Conservation (phyloP, 2,329 filamentous ascomycete species). For the Westerdykella ornata region DNA sequence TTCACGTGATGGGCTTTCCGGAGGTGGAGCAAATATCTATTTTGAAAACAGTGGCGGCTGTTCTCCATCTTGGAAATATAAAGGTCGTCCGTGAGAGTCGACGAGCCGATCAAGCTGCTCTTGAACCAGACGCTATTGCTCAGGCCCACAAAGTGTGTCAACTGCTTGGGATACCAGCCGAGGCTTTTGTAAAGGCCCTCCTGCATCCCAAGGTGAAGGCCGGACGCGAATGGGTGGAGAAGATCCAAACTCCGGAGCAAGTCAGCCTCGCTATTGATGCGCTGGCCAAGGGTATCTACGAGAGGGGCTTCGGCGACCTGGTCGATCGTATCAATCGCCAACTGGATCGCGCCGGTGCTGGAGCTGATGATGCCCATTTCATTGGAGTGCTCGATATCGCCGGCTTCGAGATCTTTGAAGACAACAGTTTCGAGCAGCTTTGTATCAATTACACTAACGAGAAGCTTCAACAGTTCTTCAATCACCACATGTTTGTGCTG, state of each 20-base stretch:
- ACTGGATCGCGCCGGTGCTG: slow-evolving; percentile 76
- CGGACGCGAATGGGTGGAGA: slow-evolving; percentile 96
- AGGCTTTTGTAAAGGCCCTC: slow-evolving; percentile 80
- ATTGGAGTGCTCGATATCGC: slow-evolving; percentile 98
- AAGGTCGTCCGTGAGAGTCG: slow-evolving; percentile 84
- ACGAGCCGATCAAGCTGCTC: slow-evolving; percentile 79
- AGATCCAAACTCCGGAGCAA: slow-evolving; percentile 95
- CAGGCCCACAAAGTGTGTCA: slow-evolving; percentile 74
- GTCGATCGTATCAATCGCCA: slow-evolving; percentile 88
- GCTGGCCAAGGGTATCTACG: slow-evolving; percentile 93
- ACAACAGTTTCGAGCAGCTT: slow-evolving; percentile 97
- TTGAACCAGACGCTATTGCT: slow-evolving; percentile 66
- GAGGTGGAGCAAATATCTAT: slow-evolving; percentile 78
- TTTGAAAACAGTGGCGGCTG: slow-evolving; percentile 78
- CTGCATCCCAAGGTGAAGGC: slow-evolving; percentile 93
- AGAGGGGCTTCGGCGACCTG: slow-evolving; percentile 88
- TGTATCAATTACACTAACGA: slow-evolving; percentile 99
- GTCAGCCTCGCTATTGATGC: slow-evolving; percentile 86
- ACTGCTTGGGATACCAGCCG: slow-evolving; percentile 74
- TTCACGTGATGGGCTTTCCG: slow-evolving; percentile 87
- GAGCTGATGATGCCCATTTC: slow-evolving; percentile 83
- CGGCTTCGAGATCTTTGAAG: slow-evolving; percentile 98
- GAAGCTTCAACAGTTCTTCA: slow-evolving; percentile 98
- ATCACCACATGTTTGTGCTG: slow-evolving; percentile 99
- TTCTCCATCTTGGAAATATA: slow-evolving; percentile 90